Conservation (phyloP, 257 asterid genomes). For the Fraxinus americana region DNA sequence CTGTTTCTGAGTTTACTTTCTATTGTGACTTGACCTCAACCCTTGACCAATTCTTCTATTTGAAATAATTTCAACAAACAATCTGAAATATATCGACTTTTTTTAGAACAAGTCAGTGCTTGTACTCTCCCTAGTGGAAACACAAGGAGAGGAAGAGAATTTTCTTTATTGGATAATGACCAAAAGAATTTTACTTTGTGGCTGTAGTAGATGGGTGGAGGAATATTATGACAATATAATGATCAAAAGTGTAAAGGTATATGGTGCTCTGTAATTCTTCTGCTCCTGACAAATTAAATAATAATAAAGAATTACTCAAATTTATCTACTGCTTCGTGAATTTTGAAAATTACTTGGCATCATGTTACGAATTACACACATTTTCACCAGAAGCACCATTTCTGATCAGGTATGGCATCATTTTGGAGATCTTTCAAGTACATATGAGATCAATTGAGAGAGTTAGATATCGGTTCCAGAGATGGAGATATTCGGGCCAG, state of each 20-base stretch:
- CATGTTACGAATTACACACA: background rate
- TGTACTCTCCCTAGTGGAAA: background rate
- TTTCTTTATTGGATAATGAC: background rate
- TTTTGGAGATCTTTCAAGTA: no score
- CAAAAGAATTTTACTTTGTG: background rate
- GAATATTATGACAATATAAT: background rate
- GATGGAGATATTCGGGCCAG: no score
- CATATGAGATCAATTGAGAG: no score
- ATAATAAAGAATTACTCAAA: background rate
- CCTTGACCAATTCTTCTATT: background rate
- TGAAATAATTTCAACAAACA: background rate
- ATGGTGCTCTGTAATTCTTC: background rate
- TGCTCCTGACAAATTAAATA: background rate
- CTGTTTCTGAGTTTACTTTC: background rate
- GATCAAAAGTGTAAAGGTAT: background rate
- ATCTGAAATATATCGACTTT: background rate
- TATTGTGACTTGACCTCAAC: background rate
- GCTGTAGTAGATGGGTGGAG: background rate
- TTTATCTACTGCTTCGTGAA: background rate
- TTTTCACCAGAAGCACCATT: no score
- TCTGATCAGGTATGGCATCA: no score
- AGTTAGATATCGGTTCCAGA: no score
- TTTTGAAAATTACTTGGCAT: background rate
- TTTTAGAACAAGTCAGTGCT: background rate
- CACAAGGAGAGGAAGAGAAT: background rate